Conservation (phyloP, 768 basidiomycete genomes). For the Cystofilobasidium bisporidii region DNA sequence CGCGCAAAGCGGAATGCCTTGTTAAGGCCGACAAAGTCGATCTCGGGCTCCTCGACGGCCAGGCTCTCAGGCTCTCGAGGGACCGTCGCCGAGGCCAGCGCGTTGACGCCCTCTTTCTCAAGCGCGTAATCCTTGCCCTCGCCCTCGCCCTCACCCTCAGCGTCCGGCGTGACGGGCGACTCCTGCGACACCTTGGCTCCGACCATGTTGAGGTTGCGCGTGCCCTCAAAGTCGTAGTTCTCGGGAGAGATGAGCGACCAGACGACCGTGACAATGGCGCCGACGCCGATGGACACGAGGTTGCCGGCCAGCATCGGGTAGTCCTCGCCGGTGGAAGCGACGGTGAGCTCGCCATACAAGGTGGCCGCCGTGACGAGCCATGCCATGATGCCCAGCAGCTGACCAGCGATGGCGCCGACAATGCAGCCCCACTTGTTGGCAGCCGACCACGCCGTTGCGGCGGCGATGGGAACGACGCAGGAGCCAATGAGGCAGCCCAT, state of each 20-base stretch:
- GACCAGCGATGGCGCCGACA: constrained; percentile 60
- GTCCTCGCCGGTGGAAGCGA: constrained; percentile 44
- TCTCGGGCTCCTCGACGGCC: constrained; percentile 18
- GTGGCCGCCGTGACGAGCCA: constrained; percentile 76
- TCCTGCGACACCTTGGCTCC: constrained; percentile 24
- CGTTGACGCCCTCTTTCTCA: constrained; percentile 22
- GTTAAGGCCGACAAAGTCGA: constrained; percentile 27
- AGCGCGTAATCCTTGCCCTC: constrained; percentile 33
- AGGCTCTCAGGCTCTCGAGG: constrained; percentile 1
- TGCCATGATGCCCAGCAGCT: constrained; percentile 58
- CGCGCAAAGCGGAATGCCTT: constrained; percentile 72
- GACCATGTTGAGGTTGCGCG: constrained; percentile 60
- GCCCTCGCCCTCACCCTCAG: too few species aligned
- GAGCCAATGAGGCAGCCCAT: constrained; percentile 48
- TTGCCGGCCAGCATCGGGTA: constrained; percentile 77
- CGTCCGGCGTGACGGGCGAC: constrained; percentile 26
- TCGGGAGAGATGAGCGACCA: constrained; percentile 67
- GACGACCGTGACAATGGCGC: constrained; percentile 61
- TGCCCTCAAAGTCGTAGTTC: constrained; percentile 68
- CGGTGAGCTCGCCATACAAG: constrained; percentile 59
- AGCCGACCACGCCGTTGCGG: constrained; percentile 72
- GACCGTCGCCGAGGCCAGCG: constrained; percentile 2
- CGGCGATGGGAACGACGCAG: constrained; percentile 75
- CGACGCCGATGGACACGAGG: constrained; percentile 70
- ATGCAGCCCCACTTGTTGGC: constrained; percentile 81